Evolutionary conservation across 2,329 filamentous ascomycete genomes (phyloP), one percentile per base, ranked within the genome.

Genomic region (Beauveria asiatica): DNA sequence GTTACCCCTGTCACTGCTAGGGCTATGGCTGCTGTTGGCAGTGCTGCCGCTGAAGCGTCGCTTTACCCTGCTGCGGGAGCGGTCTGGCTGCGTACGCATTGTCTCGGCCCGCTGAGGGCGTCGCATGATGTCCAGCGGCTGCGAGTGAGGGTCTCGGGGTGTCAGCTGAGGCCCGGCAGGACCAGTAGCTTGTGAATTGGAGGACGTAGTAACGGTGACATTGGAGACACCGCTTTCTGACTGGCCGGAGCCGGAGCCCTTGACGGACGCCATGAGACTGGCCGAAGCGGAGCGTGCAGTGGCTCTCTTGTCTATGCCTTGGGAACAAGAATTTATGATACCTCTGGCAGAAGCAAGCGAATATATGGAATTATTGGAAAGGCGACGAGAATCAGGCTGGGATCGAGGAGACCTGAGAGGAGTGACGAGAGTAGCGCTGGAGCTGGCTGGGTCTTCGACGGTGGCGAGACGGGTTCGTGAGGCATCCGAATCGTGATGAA

Each of bases 41-140:
- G 89, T 92, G 72, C 90, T 94, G 25, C 85, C 87, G 68, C 91
- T 95, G 66, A 94, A 86, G 62, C 91, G 83, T 63, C 91, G 80
- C 70, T 90, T 88, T 21, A 80, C 84, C 67, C 82, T 80, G 69
- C 89, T 90, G 48, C 87, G 83, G 51, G 87, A 88, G 64, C 81
- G 76, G 58, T 80, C 79, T 10, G 79, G 79, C 61, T 80, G 79
- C 16, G 76, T 65, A 48, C 80, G 76, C 60, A 74, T 73, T 21
- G 67, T 69, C 21, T 76, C 72, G 59, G 68, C 62, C n/a, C 69
- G 71, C 51, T 73, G 72, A 57, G 70, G 76, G 51, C 78, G 74
- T 68, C 77, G 77, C 58, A 77, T 72, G n/a, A 79, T 66, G 53
- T 83, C 80, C 62, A 74, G 67, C 41, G 72, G 71, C 63, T 73